Base-by-base conservation (phyloP, 169 alveolate genomes). In the Plasmodium falciparum region DNA sequence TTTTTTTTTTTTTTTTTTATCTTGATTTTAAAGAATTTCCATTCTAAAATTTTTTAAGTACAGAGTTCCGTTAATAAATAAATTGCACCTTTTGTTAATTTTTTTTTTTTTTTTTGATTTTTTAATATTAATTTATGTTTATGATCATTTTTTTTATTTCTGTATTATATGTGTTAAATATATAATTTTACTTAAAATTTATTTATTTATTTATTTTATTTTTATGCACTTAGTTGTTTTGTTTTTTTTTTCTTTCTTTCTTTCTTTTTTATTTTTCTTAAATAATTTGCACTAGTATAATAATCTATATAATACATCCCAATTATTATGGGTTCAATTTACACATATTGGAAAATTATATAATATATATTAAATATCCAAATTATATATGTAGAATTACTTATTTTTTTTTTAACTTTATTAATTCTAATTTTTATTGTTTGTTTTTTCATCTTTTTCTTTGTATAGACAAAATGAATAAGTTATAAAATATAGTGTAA, bases 381-480 rank as follows among this genome's bases (percentile, higher is more conserved):
- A 33, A 33, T 33, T 33, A 33, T 33, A 20, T 59, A 15, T 59
- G 13, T 3, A 12, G 4, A 15, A 15, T 59, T 20, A 59, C 69
- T 59, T 59, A 2, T 20, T 59, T 39, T 29, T 26, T 26, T 65
- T 13, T 39, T 29, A 9, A 13, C 33, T 22, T 65, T n/a, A 13
- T 13, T 15, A 22, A 13, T 65, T 33, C n/a, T 39, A 13, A 15
- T 65, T 13, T 13, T 65, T 13, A 39, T 65, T 65, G 33, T 39
- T 65, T 33, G 17, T 29, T 63, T 65, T 65, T 65, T 39, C 33
- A 47, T 65, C 20, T 76, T 67, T 58, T 76, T 63, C 69, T 58
- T 43, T 76, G 89, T 67, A 76, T 63, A 76, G 89, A 65, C 89
- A 76, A 76, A 49, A 63, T 76, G 47, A 39, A 76, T 63, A 43